A percentile compares a stretch with the other conserved stretches of the same genome.
Conservation (phyloP, 2,329 filamentous ascomycete species). For the Pezicula radicicola region DNA sequence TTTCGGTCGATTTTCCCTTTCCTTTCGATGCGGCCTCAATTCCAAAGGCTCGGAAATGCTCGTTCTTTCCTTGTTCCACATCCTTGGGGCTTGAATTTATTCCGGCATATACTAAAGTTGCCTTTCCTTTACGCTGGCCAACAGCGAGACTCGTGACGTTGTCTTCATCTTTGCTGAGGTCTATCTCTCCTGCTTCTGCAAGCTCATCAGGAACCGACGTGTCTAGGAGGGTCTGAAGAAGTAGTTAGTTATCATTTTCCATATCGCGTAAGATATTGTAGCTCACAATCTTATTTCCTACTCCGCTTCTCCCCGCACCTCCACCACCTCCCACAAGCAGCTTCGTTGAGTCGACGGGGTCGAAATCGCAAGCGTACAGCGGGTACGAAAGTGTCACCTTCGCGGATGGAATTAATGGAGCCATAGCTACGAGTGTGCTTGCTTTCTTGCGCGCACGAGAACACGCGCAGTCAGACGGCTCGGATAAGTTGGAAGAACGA, state of each 20-base stretch:
- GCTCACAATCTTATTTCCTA: constrained; percentile 81
- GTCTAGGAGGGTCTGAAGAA: constrained; percentile 27
- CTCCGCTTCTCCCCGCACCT: constrained; percentile 75
- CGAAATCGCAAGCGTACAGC: constrained; percentile 84
- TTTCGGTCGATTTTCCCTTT: constrained; percentile 29
- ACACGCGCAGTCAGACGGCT: too few relatives aligned
- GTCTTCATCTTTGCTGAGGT: constrained; percentile 81
- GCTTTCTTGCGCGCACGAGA: too few relatives aligned
- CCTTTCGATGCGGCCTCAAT: constrained; percentile 37
- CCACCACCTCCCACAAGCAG: constrained; percentile 86
- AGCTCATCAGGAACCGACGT: constrained; percentile 34
- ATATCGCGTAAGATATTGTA: neutral
- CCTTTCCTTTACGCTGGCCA: constrained; percentile 56
- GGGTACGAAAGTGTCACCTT: constrained; percentile 67
- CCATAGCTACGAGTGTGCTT: constrained; percentile 12
- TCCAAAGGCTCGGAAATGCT: constrained; percentile 77
- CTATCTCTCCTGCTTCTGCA: constrained; percentile 66
- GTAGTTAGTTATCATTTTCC: constrained; percentile 2
- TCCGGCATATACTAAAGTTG: constrained; percentile 64
- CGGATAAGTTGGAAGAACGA: too few relatives aligned
- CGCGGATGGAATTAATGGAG: constrained; percentile 25
- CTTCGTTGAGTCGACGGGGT: constrained; percentile 71
- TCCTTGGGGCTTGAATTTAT: constrained; percentile 78
- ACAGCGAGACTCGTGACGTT: constrained; percentile 80
- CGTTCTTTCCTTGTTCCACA: constrained; percentile 72